Evolutionary conservation across 2,329 filamentous ascomycete species (phyloP).

Genomic region (Dendrostoma leiphaemia): DNA sequence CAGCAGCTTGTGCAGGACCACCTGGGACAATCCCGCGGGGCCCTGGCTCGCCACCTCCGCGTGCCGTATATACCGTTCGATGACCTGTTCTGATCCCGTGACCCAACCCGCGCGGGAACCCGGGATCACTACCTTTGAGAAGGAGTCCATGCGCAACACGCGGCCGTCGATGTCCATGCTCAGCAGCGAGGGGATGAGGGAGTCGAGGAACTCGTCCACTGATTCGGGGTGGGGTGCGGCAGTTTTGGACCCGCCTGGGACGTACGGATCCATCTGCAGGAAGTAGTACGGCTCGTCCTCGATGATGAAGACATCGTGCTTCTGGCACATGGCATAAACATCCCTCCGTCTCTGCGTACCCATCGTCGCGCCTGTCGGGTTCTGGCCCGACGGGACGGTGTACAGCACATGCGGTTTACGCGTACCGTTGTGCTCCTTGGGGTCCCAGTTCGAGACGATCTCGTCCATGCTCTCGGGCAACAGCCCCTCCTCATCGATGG

Average conservation of each 20-base stretch:
- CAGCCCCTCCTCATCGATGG: slow-evolving; percentile 53
- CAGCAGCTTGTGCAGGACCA: slow-evolving; percentile 82
- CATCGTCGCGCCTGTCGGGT: slow-evolving; percentile 86
- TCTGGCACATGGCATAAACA: slow-evolving; percentile 75
- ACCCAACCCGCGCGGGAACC: slow-evolving; percentile 86
- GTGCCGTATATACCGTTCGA: slow-evolving; percentile 79
- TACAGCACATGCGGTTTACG: slow-evolving; percentile 56
- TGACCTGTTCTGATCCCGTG: slow-evolving; percentile 79
- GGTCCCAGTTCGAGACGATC: slow-evolving; percentile 50
- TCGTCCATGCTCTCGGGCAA: slow-evolving; percentile 51
- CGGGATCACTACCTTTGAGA: slow-evolving; percentile 86
- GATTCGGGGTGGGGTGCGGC: slow-evolving; percentile 55
- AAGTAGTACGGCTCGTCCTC: slow-evolving; percentile 97
- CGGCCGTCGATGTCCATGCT: slow-evolving; percentile 83
- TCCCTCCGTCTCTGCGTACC: slow-evolving; percentile 63
- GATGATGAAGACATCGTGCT: slow-evolving; percentile 82
- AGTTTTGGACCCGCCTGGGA: slow-evolving; percentile 42
- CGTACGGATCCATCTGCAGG: slow-evolving; percentile 79
- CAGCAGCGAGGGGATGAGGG: slow-evolving; percentile 72
- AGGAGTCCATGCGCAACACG: slow-evolving; percentile 87
- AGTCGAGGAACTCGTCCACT: slow-evolving; percentile 70
- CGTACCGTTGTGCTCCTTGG: slow-evolving; percentile 36
- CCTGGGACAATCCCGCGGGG: slow-evolving; percentile 79
- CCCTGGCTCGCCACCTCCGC: slow-evolving; percentile 83
- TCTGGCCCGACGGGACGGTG: slow-evolving; percentile 75